A percentile compares a stretch with the other conserved stretches of the same genome.
These are phyloP conservation scores for Neoscytalidium dimidiatum DNA, from an alignment of 2,329 filamentous ascomycete species.

Conservation along the genomic window DNA sequence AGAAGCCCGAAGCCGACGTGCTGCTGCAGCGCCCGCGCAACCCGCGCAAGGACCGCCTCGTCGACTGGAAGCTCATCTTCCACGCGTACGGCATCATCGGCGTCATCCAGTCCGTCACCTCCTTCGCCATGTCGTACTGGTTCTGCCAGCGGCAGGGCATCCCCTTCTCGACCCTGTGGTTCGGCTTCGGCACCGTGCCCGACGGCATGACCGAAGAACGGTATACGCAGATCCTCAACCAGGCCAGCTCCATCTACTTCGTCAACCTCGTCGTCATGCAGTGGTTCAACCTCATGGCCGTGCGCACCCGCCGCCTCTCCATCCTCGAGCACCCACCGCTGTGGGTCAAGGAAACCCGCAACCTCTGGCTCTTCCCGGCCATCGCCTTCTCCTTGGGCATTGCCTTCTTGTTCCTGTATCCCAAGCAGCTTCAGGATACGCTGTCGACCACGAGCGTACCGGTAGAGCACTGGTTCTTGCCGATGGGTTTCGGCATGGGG, in stretches of 20 bases:
- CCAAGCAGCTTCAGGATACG: constrained; percentile 63
- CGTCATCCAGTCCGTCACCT: constrained; percentile 46
- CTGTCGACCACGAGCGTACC: constrained; percentile 66
- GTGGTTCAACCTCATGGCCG: constrained; percentile 73
- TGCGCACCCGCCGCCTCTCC: constrained; percentile 60
- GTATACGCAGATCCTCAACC: constrained; percentile 59
- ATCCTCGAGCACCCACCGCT: constrained; percentile 73
- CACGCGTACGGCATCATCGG: constrained; percentile 74
- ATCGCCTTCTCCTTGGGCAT: constrained; percentile 70
- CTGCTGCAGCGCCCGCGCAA: constrained; percentile 69
- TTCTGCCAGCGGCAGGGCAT: constrained; percentile 56
- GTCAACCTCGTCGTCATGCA: constrained; percentile 81
- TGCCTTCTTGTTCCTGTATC: constrained; percentile 64
- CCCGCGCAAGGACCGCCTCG: constrained; percentile 68
- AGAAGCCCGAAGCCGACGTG: constrained; percentile 75
- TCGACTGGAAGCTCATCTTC: constrained; percentile 71
- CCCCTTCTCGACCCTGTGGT: constrained; percentile 67
- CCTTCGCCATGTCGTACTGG: constrained; percentile 51
- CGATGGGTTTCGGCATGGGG: constrained; percentile 68
- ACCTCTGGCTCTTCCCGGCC: constrained; percentile 69
- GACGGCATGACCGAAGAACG: constrained; percentile 53
- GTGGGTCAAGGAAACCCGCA: constrained; percentile 66
- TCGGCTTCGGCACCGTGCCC: constrained; percentile 61
- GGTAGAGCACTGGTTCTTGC: constrained; percentile 75
- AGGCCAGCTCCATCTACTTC: constrained; percentile 75